A percentile compares a stretch with the other conserved stretches of the same genome.
Evolutionary conservation across 495 filamentous ascomycete genomes (phyloP).

Genomic region (Penicillium simplicissimum): DNA sequence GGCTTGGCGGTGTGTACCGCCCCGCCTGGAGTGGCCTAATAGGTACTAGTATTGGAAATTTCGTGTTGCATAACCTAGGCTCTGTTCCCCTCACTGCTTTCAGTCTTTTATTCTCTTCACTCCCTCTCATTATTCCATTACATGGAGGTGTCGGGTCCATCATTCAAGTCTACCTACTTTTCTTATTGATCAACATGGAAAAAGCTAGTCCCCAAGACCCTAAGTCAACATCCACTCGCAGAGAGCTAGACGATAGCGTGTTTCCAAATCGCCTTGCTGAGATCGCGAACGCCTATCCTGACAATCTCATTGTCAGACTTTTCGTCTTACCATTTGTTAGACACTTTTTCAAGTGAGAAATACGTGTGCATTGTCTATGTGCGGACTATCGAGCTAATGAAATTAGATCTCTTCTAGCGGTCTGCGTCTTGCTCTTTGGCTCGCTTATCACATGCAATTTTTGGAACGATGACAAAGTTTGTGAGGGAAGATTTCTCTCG

Average conservation of each 20-base stretch:
- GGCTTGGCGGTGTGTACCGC: too few relatives aligned
- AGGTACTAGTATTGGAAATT: too few relatives aligned
- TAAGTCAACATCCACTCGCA: neutral
- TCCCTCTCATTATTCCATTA: constrained; percentile 1
- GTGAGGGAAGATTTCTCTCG: neutral
- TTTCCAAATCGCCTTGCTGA: constrained; percentile 8
- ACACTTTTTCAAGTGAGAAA: constrained; percentile 6
- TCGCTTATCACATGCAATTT: constrained; percentile 9
- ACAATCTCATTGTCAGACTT: constrained; percentile 9
- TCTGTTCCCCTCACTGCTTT: neutral
- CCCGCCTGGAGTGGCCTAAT: too few relatives aligned
- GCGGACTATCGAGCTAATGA: neutral
- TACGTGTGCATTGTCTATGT: too few relatives aligned
- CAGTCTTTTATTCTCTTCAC: neutral
- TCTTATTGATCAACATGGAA: constrained; percentile 7
- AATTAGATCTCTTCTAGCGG: constrained; percentile 2
- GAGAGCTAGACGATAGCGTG: neutral
- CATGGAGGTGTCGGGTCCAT: neutral
- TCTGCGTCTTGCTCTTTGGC: constrained; percentile 1
- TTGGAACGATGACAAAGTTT: constrained; percentile 9
- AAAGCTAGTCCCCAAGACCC: neutral
- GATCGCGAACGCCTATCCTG: constrained; percentile 2
- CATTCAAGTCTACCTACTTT: neutral
- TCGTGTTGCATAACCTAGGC: too few relatives aligned
- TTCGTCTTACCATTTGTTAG: constrained; percentile 2